Evolutionary conservation across 2,329 filamentous ascomycete species (phyloP), one percentile per base, ranked within the genome.

Genomic region (Hypocrella siamensis): DNA sequence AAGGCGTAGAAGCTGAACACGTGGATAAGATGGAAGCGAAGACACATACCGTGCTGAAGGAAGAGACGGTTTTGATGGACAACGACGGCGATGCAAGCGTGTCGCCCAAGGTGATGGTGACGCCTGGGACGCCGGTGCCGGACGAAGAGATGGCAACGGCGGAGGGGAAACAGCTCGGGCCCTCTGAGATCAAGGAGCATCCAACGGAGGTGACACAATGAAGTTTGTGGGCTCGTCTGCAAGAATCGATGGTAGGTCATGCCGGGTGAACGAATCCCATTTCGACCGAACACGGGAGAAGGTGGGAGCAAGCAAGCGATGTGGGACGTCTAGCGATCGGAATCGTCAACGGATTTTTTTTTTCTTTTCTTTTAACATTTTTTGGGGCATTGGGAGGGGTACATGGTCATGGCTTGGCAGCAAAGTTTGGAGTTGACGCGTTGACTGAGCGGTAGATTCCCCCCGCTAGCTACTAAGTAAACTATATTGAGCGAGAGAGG

Each of bases 111-210:
- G 33, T 38, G 3, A 38, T 30, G 4, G n/a, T 39, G 15, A 35
- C 31, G 8, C 35, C 38, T 0, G 64, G 59, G 12, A 69, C 66
- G 1, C 63, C 66, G 3, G 52, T 50, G 1, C 46, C 53, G 0
- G 36, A 38, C 1, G 52, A 56, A 3, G 51, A 47, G 2, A 22
- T 34, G 11, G 42, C 41, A 9, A 46, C 51, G 6, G 40, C 52
- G 3, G 56, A 60, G 29, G 49, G 51, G 4, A 68, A 68, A 47
- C 57, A 57, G 34, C 48, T 66, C 5, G 61, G 59, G 6, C 48
- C 53, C 30, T 46, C 58, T 5, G 48, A 46, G n/a, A 42, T 55
- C 10, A 43, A 53, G 12, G 56, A 60, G 37, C 46, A 46, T 26
- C 40, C 47, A 17, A 44, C 46, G 4, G 44, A 54, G 26, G 39